Base-by-base conservation (phyloP, 176 grass and related monocot species). In the Oryza meyeriana region DNA sequence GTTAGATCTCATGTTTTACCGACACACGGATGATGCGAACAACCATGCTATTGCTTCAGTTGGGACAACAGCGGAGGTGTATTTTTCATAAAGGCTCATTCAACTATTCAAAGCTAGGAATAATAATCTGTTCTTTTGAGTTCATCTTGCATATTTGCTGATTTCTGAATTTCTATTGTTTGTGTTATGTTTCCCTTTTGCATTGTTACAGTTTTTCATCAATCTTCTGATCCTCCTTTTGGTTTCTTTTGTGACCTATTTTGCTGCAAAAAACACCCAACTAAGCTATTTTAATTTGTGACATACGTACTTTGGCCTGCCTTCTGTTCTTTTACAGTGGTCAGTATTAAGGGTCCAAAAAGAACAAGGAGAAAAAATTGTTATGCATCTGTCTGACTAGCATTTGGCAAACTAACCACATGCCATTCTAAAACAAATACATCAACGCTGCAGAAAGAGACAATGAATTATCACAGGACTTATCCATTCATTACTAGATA, bases 21-120 rank as follows among this genome's bases (percentile, higher is more conserved):
- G 13, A 74, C 85, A 76, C 74, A 55, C 47, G 74, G 81, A 90
- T 79, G 64, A 88, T 86, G 79, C n/a, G n/a, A 58, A 61, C 70
- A 71, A 71, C 40, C 64, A 87, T 90, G 68, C 75, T 55, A 87
- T 91, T 93, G 88, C 92, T 88, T 89, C 87, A 80, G 80, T 93
- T 55, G 96, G 96, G 62, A 98, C 96, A 86, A 93, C 74, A 25
- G 90, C 93, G 18, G 83, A 95, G 96, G 93, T 98, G 18, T 65
- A 59, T 66, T 82, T 86, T 77, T 24, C 30, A 82, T 36, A 11
- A 11, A 50, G 68, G n/a, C 20, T 31, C 65, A 71, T 82, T 82
- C 39, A 17, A n/a, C n/a, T n/a, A n/a, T n/a, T n/a, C n/a, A n/a
- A n/a, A 31, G 61, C 24, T 82, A 63, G 39, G 39, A 69, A 42